phyloP scores from a whole-genome alignment of 1,139 yeast species.

The Spathaspora sp. region DNA sequence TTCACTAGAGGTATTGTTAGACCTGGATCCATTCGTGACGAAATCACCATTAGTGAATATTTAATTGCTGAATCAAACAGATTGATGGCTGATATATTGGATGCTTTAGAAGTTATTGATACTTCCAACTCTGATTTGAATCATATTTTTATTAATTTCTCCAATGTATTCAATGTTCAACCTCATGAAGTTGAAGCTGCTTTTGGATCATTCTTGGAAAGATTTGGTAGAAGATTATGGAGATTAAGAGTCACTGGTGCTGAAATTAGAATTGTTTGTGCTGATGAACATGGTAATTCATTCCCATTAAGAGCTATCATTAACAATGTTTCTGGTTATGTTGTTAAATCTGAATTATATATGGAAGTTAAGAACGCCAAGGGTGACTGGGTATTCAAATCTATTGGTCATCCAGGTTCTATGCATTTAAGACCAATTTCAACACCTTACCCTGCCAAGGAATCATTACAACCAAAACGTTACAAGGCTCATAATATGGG shows the following conservation, averaged over 20 bases:
- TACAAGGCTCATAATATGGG: constrained; percentile 98
- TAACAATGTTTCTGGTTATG: constrained; percentile 95
- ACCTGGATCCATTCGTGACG: constrained; percentile 92
- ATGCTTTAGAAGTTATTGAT: constrained; percentile 90
- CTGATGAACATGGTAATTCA: constrained; percentile 84
- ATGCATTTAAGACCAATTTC: constrained; percentile 97
- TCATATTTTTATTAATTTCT: constrained; percentile 93
- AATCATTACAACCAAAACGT: constrained; percentile 96
- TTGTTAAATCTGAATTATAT: constrained; percentile 91
- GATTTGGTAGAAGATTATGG: constrained; percentile 97
- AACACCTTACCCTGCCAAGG: constrained; percentile 96
- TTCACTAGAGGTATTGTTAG: constrained; percentile 96
- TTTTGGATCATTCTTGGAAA: constrained; percentile 94
- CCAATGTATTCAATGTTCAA: constrained; percentile 89
- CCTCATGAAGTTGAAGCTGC: constrained; percentile 98
- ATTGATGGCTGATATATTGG: constrained; percentile 92
- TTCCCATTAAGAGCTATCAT: constrained; percentile 96
- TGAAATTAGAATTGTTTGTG: constrained; percentile 92
- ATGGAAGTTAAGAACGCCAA: constrained; percentile 88
- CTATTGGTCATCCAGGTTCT: constrained; percentile 89
- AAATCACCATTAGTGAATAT: constrained; percentile 88
- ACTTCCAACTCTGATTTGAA: constrained; percentile 94
- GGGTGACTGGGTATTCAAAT: constrained; percentile 96
- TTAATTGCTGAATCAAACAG: constrained; percentile 95
- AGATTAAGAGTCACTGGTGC: constrained; percentile 96